Percentiles rank a stretch among this genome's conserved stretches.
Conservation (phyloP, 2,329 filamentous ascomycete genomes). For the Colletotrichum somersetense region DNA sequence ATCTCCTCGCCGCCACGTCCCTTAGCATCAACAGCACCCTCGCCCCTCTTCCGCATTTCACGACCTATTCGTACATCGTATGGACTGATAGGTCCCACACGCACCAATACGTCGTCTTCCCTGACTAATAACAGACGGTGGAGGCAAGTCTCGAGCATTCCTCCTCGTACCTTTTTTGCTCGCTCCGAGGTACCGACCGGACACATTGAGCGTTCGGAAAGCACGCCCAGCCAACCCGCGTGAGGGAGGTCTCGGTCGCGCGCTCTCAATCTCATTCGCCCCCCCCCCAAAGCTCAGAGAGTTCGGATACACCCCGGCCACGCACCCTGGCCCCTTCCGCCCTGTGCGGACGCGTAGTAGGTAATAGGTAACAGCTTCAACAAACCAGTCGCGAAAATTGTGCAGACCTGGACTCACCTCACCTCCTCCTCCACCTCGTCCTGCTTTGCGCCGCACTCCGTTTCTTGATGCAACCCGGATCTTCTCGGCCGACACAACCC, state of each 20-base stretch:
- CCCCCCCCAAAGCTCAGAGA: not conserved
- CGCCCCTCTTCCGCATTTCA: conserved; percentile 25
- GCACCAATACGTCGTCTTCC: conserved; percentile 38
- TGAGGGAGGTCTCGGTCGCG: not conserved
- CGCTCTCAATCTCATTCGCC: not conserved
- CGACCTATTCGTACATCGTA: not conserved
- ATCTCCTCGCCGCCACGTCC: conserved; percentile 5
- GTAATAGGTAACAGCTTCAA: conserved; percentile 21
- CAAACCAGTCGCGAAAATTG: conserved; percentile 19
- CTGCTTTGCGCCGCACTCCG: conserved; percentile 11
- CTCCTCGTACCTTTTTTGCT: conserved; percentile 16
- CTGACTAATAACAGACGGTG: conserved; percentile 29
- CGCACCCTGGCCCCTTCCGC: conserved; percentile 32
- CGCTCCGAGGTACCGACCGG: conserved; percentile 21
- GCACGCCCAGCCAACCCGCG: not conserved
- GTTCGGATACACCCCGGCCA: conserved; percentile 16
- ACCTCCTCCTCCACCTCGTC: not conserved
- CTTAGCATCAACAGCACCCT: conserved; percentile 9
- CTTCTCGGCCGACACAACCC: conserved; percentile 36
- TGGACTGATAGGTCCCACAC: conserved; percentile 27
- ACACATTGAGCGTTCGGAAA: not conserved
- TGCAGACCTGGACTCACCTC: conserved; percentile 16
- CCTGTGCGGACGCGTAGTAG: conserved; percentile 35
- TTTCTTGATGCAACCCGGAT: conserved; percentile 13
- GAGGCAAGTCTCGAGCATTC: not conserved